These are phyloP conservation scores for Phytopythium chamaehyphon DNA, from an alignment of 352 stramenopile genomes.

Conservation along the genomic window DNA sequence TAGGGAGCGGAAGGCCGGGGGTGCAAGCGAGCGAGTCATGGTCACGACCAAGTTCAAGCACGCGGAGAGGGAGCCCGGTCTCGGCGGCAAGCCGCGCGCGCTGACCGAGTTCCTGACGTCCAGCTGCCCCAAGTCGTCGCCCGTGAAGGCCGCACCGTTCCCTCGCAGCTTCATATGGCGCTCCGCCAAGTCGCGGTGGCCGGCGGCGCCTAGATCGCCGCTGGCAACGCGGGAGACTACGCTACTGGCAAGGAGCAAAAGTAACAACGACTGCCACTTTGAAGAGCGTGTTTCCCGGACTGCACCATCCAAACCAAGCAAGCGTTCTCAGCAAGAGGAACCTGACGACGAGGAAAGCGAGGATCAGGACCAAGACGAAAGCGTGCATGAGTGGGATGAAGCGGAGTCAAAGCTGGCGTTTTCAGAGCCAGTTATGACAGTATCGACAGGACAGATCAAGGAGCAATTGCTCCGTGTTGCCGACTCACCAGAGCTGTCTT, in stretches of 20 bases:
- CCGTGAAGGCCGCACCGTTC: background rate
- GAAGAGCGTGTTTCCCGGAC: background rate
- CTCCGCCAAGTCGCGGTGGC: slow-evolving; percentile 1
- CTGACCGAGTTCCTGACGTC: slow-evolving; percentile 5
- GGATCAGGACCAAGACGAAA: background rate
- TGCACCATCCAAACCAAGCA: background rate
- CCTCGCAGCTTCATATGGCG: slow-evolving; percentile 3
- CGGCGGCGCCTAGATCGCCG: background rate
- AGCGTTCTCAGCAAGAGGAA: background rate
- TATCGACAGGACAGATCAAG: too few species aligned
- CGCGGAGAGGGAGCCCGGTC: background rate
- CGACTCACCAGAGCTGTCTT: too few species aligned
- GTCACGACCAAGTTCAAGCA: slow-evolving; percentile 1
- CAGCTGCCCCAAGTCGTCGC: background rate
- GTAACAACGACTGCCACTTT: slow-evolving; percentile 5
- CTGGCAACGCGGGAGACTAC: background rate
- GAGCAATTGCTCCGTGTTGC: too few species aligned
- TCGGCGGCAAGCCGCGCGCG: background rate
- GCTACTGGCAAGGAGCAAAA: background rate
- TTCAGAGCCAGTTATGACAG: too few species aligned
- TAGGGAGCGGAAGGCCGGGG: too few species aligned
- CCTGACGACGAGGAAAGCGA: background rate
- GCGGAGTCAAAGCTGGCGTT: too few species aligned
- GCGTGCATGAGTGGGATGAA: slow-evolving; percentile 2
- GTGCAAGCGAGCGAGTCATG: background rate